Base-by-base conservation (phyloP, 2,329 filamentous ascomycete genomes). In the Didymella lethalis region DNA sequence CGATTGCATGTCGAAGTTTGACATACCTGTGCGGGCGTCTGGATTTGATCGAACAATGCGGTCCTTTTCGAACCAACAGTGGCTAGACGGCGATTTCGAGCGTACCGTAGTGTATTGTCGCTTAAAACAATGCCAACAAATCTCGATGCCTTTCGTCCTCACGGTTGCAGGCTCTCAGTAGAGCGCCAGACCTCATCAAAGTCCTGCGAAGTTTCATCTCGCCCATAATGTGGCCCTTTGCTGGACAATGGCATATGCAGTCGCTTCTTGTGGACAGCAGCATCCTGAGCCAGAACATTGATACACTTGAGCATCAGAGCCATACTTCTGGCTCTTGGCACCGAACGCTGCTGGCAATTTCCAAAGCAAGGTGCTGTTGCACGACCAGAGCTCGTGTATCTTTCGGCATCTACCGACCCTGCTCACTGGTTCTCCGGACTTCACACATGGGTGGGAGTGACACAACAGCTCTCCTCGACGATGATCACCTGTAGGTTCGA, bases 271-370 rank as follows among this genome's bases (percentile, higher is more conserved):
- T 11, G 12, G 28, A 14, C 29, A 36, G 12, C 41, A 44, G 12
- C 29, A 7, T 38, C 36, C 48, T 38, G 29, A 26, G 4, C 48
- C 12, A 34, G 46, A 41, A 18, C n/a, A 36, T 20, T 7, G 50
- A 34, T 50, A 46, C 54, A 46, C 51, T 50, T 41, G 32, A 51
- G 50, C 50, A 47, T 43, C 32, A 5, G 36, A 43, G 41, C 46
- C 41, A 34, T 47, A 4, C 26, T 38, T 18, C 31, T 32, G 56
- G 25, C 44, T 45, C 36, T 18, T 44, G 44, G 41, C 32, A 44
- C 44, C 10, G 43, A 52, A 43, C 6, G 23, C 34, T 48, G 36
- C 49, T 32, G 36, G 25, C 29, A 53, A 25, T n/a, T 43, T 45
- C n/a, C 44, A 44, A 31, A 48, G n/a, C 48, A 51, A 41, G 16